phyloP scores from a whole-genome alignment of 192 early-diverging fungal species.

The Spizellomyces punctatus region DNA sequence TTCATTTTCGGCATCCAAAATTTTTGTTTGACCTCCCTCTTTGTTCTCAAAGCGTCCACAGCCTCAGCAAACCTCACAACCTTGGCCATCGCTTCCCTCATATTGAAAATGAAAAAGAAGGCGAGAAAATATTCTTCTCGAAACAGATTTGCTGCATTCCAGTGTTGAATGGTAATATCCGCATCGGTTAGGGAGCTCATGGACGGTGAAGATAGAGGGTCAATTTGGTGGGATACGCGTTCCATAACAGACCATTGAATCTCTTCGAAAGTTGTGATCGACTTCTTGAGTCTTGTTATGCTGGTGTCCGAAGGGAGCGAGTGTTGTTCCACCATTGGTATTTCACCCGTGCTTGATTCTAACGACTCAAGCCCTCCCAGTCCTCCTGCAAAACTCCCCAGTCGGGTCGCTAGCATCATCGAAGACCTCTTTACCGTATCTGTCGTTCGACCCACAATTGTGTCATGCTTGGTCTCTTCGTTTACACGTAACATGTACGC shows the following conservation, averaged over 20 bases:
- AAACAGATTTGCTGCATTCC: constrained; percentile 31
- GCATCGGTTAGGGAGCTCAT: neutral
- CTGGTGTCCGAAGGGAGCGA: too few relatives aligned
- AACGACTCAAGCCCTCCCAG: neutral
- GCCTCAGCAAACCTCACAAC: constrained; percentile 24
- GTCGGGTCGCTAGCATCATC: neutral
- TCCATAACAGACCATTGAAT: constrained; percentile 15
- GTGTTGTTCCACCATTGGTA: neutral
- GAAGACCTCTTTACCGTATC: neutral
- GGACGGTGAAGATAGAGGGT: constrained; percentile 10
- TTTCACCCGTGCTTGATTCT: neutral
- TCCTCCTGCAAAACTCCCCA: neutral
- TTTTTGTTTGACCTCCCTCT: neutral
- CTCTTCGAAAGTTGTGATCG: constrained; percentile 18
- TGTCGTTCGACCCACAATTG: neutral
- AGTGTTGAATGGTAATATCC: constrained; percentile 5
- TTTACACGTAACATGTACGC: constrained; percentile 17
- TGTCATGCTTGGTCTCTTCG: neutral
- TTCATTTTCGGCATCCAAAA: constrained; percentile 30
- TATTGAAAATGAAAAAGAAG: constrained; percentile 31
- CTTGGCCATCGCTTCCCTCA: constrained; percentile 23
- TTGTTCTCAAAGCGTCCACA: constrained; percentile 8
- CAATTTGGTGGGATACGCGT: constrained; percentile 18
- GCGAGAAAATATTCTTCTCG: constrained; percentile 34
- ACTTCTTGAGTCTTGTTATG: neutral